A percentile compares a stretch with the other conserved stretches of the same genome.
phyloP scores from a whole-genome alignment of 495 filamentous ascomycete species.

The Penicillium nucicola region DNA sequence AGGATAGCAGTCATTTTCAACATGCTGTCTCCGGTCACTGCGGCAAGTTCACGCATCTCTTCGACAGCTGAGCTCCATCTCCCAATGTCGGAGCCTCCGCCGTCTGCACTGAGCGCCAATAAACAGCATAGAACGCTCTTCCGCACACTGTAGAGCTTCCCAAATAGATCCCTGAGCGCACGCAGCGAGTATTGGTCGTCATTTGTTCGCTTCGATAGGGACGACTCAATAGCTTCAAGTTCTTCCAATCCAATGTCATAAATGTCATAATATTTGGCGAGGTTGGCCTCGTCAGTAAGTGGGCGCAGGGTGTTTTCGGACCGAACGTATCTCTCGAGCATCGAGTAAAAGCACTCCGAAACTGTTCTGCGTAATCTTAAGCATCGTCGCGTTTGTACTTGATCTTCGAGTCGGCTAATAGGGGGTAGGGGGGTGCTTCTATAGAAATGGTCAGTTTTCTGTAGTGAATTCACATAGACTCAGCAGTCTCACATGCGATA shows the following conservation, averaged over 20 bases:
- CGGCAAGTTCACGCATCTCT: constrained; percentile 62
- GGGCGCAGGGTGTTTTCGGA: constrained; percentile 63
- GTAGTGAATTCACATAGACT: background rate
- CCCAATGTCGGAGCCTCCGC: constrained; percentile 72
- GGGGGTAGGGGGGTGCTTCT: constrained; percentile 85
- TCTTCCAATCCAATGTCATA: constrained; percentile 85
- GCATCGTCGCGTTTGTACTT: constrained; percentile 74
- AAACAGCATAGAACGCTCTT: constrained; percentile 84
- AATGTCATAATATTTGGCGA: constrained; percentile 88
- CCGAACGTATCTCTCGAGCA: constrained; percentile 67
- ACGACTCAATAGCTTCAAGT: constrained; percentile 61
- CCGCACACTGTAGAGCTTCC: constrained; percentile 73
- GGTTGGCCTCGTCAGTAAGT: constrained; percentile 70
- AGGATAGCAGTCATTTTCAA: constrained; percentile 65
- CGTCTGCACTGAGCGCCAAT: constrained; percentile 82
- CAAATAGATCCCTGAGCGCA: constrained; percentile 71
- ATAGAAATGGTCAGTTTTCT: background rate
- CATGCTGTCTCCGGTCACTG: constrained; percentile 49
- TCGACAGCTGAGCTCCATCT: constrained; percentile 79
- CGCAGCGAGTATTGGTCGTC: constrained; percentile 79
- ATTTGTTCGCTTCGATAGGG: constrained; percentile 56
- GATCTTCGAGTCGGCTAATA: constrained; percentile 76
- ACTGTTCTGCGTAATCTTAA: constrained; percentile 71
- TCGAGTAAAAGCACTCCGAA: constrained; percentile 61
- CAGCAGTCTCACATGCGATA: constrained; percentile 71